A percentile compares a stretch with the other conserved stretches of the same genome.
Conservation (phyloP, 2,329 filamentous ascomycete genomes). For the Pseudogymnoascus sp. region DNA sequence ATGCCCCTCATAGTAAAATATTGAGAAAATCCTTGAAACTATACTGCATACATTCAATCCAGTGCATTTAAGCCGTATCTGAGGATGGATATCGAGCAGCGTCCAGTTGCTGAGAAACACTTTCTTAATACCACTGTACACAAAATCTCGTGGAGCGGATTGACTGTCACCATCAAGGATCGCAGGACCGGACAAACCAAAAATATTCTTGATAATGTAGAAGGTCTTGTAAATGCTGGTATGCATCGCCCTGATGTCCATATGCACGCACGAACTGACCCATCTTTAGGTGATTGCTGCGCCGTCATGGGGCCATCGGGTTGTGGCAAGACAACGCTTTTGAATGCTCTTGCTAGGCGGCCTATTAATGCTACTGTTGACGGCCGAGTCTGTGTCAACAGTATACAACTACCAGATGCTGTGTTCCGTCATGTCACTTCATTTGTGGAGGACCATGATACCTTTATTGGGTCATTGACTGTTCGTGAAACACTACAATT, state of each 20-base stretch:
- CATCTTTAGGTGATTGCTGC: neutral
- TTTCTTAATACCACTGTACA: neutral
- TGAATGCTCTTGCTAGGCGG: constrained; percentile 66
- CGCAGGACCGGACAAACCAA: neutral
- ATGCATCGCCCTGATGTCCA: neutral
- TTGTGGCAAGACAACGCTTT: constrained; percentile 70
- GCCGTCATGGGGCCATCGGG: constrained; percentile 71
- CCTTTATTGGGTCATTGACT: constrained; percentile 68
- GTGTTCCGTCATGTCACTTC: constrained; percentile 58
- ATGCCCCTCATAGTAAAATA: neutral
- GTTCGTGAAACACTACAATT: constrained; percentile 71
- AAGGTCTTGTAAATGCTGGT: neutral
- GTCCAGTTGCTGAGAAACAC: constrained; percentile 13
- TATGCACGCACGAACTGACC: neutral
- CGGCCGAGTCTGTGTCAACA: constrained; percentile 54
- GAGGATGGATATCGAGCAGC: constrained; percentile 23
- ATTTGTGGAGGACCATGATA: constrained; percentile 80
- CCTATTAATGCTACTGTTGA: constrained; percentile 45
- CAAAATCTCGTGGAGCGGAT: neutral
- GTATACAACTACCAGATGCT: constrained; percentile 40
- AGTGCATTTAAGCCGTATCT: neutral
- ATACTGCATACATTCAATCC: neutral
- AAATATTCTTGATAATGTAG: neutral
- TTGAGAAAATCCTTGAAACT: neutral
- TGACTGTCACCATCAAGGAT: neutral